These are phyloP conservation scores for Dunaliella primolecta DNA, from an alignment of 139 green algal species.

Conservation along the genomic window DNA sequence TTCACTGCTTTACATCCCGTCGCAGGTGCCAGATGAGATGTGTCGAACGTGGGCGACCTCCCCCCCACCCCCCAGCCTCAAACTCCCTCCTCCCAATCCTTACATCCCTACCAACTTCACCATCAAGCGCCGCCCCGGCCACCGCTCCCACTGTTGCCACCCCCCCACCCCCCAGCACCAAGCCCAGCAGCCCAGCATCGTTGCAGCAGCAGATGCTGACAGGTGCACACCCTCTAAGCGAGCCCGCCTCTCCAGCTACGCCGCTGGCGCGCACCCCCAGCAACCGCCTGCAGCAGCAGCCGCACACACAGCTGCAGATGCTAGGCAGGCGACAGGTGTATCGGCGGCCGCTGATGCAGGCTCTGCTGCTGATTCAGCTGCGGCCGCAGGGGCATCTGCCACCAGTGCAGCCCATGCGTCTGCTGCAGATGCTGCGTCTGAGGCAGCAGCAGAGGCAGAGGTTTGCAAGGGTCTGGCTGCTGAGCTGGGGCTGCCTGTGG, in stretches of 20 bases:
- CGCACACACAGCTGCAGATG: not conserved
- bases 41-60: conserved; percentile 34
- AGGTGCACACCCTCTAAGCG: not conserved
- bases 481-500: conserved; percentile 6
- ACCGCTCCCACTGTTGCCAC: not conserved
- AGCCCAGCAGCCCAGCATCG: not conserved
- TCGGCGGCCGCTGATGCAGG: no score
- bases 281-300: not conserved
- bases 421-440: not conserved
- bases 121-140: conserved; percentile 23
- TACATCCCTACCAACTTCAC: conserved; percentile 83
- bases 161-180: not conserved
- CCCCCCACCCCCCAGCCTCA: conserved; percentile 46
- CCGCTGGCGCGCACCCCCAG: not conserved
- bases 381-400: not conserved
- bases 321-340: not conserved
- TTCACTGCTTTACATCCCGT: no score
- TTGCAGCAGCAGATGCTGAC: not conserved
- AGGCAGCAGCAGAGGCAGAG: not conserved
- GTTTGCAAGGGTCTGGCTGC: not conserved
- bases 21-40: conserved; percentile 41
- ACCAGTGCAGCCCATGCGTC: not conserved
- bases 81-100: conserved; percentile 75
- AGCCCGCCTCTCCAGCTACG: not conserved
- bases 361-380: not conserved